phyloP scores from a whole-genome alignment of 306 rosid species.

The Crataegus laevigata region DNA sequence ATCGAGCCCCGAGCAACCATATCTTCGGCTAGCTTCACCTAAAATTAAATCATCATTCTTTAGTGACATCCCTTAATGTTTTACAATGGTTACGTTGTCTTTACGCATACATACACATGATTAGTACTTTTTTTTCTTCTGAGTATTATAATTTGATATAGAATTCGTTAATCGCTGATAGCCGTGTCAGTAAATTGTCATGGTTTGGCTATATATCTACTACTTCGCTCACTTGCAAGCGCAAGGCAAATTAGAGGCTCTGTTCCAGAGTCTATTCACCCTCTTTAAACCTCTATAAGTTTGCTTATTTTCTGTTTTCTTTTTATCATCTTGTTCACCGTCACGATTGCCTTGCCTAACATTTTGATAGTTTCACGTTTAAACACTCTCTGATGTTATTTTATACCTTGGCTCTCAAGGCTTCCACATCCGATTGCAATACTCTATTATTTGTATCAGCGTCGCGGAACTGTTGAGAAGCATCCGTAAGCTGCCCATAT shows the following conservation, averaged over 20 bases:
- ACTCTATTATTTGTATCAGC: slow-evolving; percentile 78
- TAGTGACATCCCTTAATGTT: not conserved
- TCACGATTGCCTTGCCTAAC: not conserved
- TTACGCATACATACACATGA: not conserved
- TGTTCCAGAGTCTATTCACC: not conserved
- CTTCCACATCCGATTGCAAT: slow-evolving; percentile 79
- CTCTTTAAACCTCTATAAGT: not conserved
- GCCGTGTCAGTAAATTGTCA: not conserved
- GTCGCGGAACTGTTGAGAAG: slow-evolving; percentile 58
- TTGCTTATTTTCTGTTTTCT: not conserved
- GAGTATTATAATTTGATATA: not conserved
- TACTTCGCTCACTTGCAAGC: not conserved
- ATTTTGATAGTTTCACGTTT: not conserved
- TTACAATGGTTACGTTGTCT: not conserved
- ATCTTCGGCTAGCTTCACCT: slow-evolving; percentile 96
- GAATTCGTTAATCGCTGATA: not conserved
- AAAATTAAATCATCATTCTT: not conserved
- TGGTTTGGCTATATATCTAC: not conserved
- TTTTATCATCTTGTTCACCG: not conserved
- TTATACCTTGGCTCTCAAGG: slow-evolving; percentile 86
- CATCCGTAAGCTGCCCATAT: slow-evolving; percentile 47
- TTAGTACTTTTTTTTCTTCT: not conserved
- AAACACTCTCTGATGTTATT: not conserved
- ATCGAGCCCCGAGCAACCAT: slow-evolving; percentile 76
- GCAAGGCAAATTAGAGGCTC: not conserved